Conservation (phyloP, 768 basidiomycete species). For the Cyclocybe cylindracea region DNA sequence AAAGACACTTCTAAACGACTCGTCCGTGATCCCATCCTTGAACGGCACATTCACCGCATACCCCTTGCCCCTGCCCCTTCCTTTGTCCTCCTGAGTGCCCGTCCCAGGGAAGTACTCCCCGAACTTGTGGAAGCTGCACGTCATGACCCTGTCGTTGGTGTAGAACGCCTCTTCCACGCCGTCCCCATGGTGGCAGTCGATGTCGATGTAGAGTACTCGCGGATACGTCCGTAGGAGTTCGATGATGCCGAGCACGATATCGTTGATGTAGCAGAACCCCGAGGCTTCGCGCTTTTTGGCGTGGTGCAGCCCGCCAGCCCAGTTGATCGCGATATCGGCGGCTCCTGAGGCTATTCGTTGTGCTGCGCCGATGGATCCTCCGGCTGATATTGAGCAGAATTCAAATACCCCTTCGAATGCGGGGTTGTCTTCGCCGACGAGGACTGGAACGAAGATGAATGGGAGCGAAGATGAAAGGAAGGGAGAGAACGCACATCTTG, state of each 20-base stretch:
- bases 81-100: conserved; percentile 81
- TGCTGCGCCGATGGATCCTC: conserved; percentile 91
- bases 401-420: conserved; percentile 96
- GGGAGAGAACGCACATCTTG: conserved; percentile 64
- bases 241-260: conserved; percentile 92
- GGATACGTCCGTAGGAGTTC: conserved; percentile 85
- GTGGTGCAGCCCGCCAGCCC: conserved; percentile 98
- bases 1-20: conserved; percentile 85
- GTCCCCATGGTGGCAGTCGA: conserved; percentile 98
- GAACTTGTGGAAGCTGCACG: conserved; percentile 95
- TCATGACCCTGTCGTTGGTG: conserved; percentile 96
- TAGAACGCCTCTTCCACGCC: conserved; percentile 99
- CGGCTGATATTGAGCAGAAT: conserved; percentile 95
- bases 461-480: neutral
- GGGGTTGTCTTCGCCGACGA: conserved; percentile 92
- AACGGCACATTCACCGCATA: conserved; percentile 94
- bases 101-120: conserved; percentile 95
- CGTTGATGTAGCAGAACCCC: conserved; percentile 99
- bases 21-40: conserved; percentile 93
- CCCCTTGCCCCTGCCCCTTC: conserved; percentile 79
- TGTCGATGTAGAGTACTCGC: conserved; percentile 95
- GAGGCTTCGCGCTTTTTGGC: conserved; percentile 99
- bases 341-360: conserved; percentile 77
- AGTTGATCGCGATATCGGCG: conserved; percentile 94
- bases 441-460: conserved; percentile 42